Evolutionary conservation across 768 basidiomycete genomes (phyloP).

Genomic region (Pholiota conissans): DNA sequence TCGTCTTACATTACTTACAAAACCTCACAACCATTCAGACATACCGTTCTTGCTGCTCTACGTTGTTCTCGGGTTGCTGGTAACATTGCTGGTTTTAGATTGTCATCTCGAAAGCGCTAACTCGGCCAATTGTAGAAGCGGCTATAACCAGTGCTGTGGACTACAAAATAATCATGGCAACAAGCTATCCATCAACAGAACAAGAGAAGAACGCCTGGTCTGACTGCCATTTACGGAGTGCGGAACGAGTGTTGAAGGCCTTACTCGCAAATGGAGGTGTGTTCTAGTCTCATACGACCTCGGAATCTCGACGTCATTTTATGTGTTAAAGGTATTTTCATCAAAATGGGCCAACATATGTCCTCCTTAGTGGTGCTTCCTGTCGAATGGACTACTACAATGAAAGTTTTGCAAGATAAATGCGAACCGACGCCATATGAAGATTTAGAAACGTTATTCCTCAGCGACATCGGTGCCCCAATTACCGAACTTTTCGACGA

Average conservation of each 20-base stretch:
- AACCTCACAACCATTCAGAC: constrained; percentile 70
- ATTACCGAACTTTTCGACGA: constrained; percentile 79
- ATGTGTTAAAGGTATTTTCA: constrained; percentile 63
- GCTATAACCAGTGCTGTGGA: constrained; percentile 65
- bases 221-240: constrained; percentile 83
- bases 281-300: constrained; percentile 17
- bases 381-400: constrained; percentile 50
- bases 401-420: constrained; percentile 78
- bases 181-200: constrained; percentile 48
- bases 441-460: constrained; percentile 73
- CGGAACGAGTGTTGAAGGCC: constrained; percentile 75
- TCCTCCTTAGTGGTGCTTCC: constrained; percentile 57
- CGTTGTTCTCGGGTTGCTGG: constrained; percentile 82
- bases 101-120: background rate
- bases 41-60: constrained; percentile 67
- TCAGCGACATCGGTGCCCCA: constrained; percentile 72
- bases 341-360: constrained; percentile 92
- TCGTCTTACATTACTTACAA: constrained; percentile 57
- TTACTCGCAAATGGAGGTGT: constrained; percentile 85
- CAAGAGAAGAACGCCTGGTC: constrained; percentile 59
- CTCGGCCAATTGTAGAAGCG: constrained; percentile 44
- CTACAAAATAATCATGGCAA: constrained; percentile 69
- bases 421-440: constrained; percentile 88
- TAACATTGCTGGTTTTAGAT: constrained; percentile 25
- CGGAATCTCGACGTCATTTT: background rate